Base-by-base conservation (phyloP, 2,329 filamentous ascomycete genomes). In the Colletotrichum kahawae region DNA sequence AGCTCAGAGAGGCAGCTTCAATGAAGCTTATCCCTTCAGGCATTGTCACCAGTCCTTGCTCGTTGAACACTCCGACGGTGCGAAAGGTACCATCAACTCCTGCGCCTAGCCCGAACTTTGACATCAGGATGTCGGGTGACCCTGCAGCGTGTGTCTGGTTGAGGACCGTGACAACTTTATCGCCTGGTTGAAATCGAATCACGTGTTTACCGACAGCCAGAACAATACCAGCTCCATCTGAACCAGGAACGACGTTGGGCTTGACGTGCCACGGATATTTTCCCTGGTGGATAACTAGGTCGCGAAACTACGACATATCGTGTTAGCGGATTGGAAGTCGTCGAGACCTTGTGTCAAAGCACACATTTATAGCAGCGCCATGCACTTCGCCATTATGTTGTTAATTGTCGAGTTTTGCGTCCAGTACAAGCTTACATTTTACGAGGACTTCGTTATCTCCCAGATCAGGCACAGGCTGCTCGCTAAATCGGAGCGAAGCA, bases 31-130 rank as follows among this genome's bases (percentile, higher is more conserved):
- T 80, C 18, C 85, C 86, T 5, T 80, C 78, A 0, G 93, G 93
- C 79, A 90, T 88, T 51, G 83, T 80, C 10, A 95, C 92, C 4
- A 95, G 87, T 1, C 91, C 92, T 60, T 93, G 89, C 51, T 84
- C 82, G 65, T 79, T 76, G 64, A 83, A 84, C 7, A 77, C 78
- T 3, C 78, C 82, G n/a, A 79, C 69, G 4, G 78, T 65, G 24
- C 82, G 81, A 13, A 84, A 73, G 3, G 82, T 83, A 24, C 83
- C 82, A 36, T 84, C 80, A 0, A 80, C 14, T 0, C 77, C 76
- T 16, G 76, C 79, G 8, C 82, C 83, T 13, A 82, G 77, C 1
- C 77, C 78, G 1, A 90, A 91, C 1, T 74, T 70, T 4, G 84
- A 70, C 21, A 83, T 84, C 2, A 76, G 74, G 4, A 69, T 10